Evolutionary conservation across 2,329 filamentous ascomycete genomes (phyloP).

Genomic region (Colletotrichum orchidophilum): DNA sequence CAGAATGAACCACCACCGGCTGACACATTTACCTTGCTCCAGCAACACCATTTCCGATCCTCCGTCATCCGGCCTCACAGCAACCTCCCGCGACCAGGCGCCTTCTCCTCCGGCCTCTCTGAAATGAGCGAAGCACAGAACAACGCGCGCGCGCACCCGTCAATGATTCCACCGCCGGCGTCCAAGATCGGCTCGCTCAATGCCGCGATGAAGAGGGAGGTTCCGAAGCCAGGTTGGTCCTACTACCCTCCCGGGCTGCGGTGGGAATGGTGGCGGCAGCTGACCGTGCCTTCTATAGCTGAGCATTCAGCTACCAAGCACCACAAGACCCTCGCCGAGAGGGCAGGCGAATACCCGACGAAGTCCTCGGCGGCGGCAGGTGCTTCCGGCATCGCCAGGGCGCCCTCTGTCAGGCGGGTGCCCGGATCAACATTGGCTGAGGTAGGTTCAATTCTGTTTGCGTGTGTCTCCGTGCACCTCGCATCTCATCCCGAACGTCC

Average conservation of each 20-base stretch:
- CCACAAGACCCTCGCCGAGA: conserved; percentile 66
- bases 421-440: conserved; percentile 11
- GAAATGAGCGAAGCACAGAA: conserved; percentile 70
- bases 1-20: background rate
- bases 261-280: background rate
- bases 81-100: conserved; percentile 35
- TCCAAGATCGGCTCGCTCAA: conserved; percentile 42
- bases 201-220: conserved; percentile 58
- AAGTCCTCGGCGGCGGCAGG: conserved; percentile 48
- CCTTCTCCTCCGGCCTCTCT: conserved; percentile 49
- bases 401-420: conserved; percentile 7
- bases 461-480: background rate
- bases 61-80: conserved; percentile 37
- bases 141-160: conserved; percentile 61
- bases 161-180: conserved; percentile 49
- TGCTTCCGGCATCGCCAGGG: conserved; percentile 42
- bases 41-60: conserved; percentile 35
- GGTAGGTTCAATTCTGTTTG: conserved; percentile 14
- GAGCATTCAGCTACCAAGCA: conserved; percentile 57
- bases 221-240: conserved; percentile 54
- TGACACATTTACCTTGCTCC: background rate
- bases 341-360: conserved; percentile 60
- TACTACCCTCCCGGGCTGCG: conserved; percentile 22
- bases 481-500: background rate
- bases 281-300: conserved; percentile 47